Conservation (phyloP, 1,139 yeast genomes). For the Protomyces pachydermus region DNA sequence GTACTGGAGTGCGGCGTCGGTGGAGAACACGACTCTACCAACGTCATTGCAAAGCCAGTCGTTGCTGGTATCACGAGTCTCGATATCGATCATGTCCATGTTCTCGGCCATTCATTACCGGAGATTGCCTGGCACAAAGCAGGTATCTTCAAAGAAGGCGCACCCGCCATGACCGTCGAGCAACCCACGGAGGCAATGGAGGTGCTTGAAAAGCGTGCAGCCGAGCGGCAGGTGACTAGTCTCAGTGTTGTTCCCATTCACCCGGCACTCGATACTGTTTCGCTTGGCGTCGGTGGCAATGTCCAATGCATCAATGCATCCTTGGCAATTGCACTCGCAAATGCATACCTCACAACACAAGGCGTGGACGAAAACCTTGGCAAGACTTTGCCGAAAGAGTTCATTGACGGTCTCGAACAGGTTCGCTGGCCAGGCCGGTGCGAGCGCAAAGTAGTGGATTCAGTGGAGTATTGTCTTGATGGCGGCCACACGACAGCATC, state of each 20-base stretch:
- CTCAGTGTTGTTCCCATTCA: conserved; percentile 1
- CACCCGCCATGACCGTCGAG: conserved; percentile 63
- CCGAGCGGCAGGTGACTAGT: conserved; percentile 50
- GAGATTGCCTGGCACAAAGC: conserved; percentile 95
- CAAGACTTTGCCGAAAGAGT: conserved; percentile 50
- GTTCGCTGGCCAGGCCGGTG: conserved; percentile 96
- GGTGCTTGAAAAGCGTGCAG: conserved; percentile 58
- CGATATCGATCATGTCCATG: conserved; percentile 87
- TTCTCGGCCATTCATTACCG: conserved; percentile 82
- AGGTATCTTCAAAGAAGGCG: conserved; percentile 73
- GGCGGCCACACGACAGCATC: conserved; percentile 96
- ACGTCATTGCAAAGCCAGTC: conserved; percentile 70
- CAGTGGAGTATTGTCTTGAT: conserved; percentile 72
- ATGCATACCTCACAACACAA: conserved; percentile 53
- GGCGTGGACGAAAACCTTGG: conserved; percentile 43
- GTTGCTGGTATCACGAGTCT: conserved; percentile 81
- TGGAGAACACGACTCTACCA: conserved; percentile 93
- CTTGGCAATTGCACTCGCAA: conserved; percentile 70
- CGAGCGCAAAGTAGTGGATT: conserved; percentile 56
- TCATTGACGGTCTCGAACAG: conserved; percentile 57
- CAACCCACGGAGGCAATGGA: conserved; percentile 50
- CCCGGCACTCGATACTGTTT: conserved; percentile 47
- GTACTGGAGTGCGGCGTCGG: conserved; percentile 98
- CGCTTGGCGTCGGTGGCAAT: conserved; percentile 79
- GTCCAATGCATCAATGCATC: conserved; percentile 86